phyloP scores from a whole-genome alignment of 2,329 filamentous ascomycete species.

The Pseudogymnoascus sp. region DNA sequence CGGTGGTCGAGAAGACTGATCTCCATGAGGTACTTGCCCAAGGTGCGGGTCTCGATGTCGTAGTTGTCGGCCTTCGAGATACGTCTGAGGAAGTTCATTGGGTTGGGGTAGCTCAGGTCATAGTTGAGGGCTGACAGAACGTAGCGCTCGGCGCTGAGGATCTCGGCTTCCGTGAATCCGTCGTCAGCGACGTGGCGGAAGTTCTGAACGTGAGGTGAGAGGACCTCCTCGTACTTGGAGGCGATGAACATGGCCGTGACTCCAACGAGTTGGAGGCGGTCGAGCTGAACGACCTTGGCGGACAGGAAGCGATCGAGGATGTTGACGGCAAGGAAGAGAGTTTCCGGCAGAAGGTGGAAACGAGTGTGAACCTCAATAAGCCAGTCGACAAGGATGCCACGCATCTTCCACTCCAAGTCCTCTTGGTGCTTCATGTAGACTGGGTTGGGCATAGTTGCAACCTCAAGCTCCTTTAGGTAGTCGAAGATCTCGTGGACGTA shows the following conservation, averaged over 20 bases:
- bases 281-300: conserved; percentile 88
- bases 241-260: conserved; percentile 99
- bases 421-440: conserved; percentile 93
- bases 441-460: conserved; percentile 73
- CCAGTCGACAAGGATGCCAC: conserved; percentile 96
- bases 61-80: conserved; percentile 99
- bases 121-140: conserved; percentile 88
- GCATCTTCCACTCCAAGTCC: conserved; percentile 97
- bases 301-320: conserved; percentile 97
- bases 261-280: conserved; percentile 91
- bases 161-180: conserved; percentile 90
- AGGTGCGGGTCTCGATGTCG: conserved; percentile 92
- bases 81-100: conserved; percentile 98
- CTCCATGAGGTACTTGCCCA: conserved; percentile 96
- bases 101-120: conserved; percentile 96
- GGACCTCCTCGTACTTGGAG: conserved; percentile 96
- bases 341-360: conserved; percentile 92
- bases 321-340: conserved; percentile 93
- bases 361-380: conserved; percentile 96
- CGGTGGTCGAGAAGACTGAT: conserved; percentile 92
- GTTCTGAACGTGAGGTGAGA: conserved; percentile 92
- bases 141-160: conserved; percentile 93
- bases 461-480: conserved; percentile 82
- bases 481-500: conserved; percentile 97
- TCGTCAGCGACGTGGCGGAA: conserved; percentile 96